Evolutionary conservation across 257 asterid species (phyloP).

Genomic region (Coffea eugenioides): DNA sequence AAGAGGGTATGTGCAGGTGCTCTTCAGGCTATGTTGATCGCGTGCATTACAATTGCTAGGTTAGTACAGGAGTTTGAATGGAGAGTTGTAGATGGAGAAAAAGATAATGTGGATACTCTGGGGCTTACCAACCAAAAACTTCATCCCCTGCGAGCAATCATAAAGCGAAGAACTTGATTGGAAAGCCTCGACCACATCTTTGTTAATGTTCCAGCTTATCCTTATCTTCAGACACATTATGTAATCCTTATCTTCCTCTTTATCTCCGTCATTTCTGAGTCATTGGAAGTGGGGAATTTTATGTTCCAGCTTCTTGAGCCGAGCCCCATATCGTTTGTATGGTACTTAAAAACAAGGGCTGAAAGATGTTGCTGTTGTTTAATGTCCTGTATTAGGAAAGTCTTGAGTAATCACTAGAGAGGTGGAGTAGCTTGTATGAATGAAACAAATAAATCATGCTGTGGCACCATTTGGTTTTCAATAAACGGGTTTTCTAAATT

Average conservation of each 20-base stretch:
- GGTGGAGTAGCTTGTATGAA: not conserved
- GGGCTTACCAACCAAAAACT: constrained; percentile 76
- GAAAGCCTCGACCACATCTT: not conserved
- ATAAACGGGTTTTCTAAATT: no score
- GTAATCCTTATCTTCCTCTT: not conserved
- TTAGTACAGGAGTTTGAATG: constrained; percentile 83
- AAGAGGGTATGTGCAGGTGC: constrained; percentile 85
- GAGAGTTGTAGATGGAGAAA: constrained; percentile 65
- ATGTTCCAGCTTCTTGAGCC: not conserved
- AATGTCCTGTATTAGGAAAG: not conserved
- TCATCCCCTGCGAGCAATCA: constrained; percentile 56
- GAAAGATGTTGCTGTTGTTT: not conserved
- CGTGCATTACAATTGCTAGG: constrained; percentile 67
- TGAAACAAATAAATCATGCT: not conserved
- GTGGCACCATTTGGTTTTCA: no score
- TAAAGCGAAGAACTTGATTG: constrained; percentile 50
- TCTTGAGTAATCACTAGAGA: not conserved
- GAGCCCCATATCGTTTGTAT: not conserved
- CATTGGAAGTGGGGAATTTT: not conserved
- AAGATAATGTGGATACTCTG: constrained; percentile 60
- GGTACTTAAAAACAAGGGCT: not conserved
- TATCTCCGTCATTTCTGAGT: not conserved
- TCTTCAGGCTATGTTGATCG: constrained; percentile 68
- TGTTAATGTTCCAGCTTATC: no score
- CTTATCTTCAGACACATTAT: no score